A percentile compares a stretch with the other conserved stretches of the same genome.
These are phyloP conservation scores for Waltergamsia citrina DNA, from an alignment of 2,329 filamentous ascomycete genomes.

Conservation along the genomic window DNA sequence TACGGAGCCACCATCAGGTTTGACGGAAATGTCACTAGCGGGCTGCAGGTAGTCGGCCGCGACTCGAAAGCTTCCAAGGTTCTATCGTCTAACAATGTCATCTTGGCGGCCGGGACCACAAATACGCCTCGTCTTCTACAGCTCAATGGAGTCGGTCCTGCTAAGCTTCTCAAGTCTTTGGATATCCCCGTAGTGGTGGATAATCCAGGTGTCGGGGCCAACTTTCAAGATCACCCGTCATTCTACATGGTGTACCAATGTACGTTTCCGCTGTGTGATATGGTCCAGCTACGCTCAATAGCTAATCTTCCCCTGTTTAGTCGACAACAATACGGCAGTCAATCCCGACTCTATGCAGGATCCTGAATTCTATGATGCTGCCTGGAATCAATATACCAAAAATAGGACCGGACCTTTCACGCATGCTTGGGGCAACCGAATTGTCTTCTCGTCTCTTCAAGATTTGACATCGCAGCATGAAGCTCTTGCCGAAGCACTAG, in stretches of 20 bases:
- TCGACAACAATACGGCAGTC: slow-evolving; percentile 5
- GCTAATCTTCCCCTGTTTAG: no score
- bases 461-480: slow-evolving; percentile 7
- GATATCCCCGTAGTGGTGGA: slow-evolving; percentile 38
- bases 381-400: slow-evolving; percentile 11
- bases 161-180: slow-evolving; percentile 32
- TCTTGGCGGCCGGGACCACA: slow-evolving; percentile 32
- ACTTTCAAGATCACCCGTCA: slow-evolving; percentile 23
- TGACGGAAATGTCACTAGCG: slow-evolving; percentile 20
- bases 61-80: slow-evolving; percentile 5
- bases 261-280: slow-evolving; percentile 3
- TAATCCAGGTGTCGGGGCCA: slow-evolving; percentile 43
- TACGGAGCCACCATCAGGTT: slow-evolving; percentile 12
- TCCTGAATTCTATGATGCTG: slow-evolving; percentile 10
- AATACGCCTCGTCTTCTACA: slow-evolving; percentile 49
- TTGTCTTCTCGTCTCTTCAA: slow-evolving; percentile 10
- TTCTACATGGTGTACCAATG: slow-evolving; percentile 22
- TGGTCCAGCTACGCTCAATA: no score
- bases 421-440: slow-evolving; percentile 10
- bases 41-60: slow-evolving; percentile 14
- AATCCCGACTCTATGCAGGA: slow-evolving; percentile 11
- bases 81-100: slow-evolving; percentile 16
- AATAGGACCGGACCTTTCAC: slow-evolving; percentile 14
- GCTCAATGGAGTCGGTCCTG: slow-evolving; percentile 44
- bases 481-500: slow-evolving; percentile 5